Evolutionary conservation across 495 filamentous ascomycete genomes (phyloP).

Genomic region (Penicillium canescens): DNA sequence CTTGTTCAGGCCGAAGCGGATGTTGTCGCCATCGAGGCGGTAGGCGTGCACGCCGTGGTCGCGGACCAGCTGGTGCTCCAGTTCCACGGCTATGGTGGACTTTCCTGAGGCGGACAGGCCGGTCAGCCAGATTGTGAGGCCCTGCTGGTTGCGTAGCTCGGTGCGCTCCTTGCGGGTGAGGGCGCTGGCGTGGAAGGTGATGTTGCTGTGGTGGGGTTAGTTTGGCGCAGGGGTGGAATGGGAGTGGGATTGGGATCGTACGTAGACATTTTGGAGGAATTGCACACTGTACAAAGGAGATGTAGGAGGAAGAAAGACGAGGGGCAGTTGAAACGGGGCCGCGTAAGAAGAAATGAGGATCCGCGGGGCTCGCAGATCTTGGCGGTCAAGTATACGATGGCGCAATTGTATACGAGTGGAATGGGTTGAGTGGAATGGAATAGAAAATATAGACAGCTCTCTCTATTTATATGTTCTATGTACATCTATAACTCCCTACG

Average conservation of each 20-base stretch:
- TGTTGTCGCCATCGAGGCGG: conserved; percentile 96
- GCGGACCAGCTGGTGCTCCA: conserved; percentile 87
- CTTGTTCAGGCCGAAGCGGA: conserved; percentile 96
- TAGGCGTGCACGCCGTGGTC: conserved; percentile 79
- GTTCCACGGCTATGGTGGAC: conserved; percentile 91
- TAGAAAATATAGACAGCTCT: neutral
- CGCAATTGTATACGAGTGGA: neutral
- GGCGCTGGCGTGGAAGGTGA: conserved; percentile 93
- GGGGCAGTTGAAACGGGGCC: conserved; percentile 19
- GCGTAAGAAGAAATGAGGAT: conserved; percentile 22
- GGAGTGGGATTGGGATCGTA: conserved; percentile 26
- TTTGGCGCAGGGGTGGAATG: conserved; percentile 2
- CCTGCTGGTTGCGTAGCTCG: conserved; percentile 74
- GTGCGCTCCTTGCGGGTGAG: conserved; percentile 85
- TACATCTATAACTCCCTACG: conserved; percentile 3
- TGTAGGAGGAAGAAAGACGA: conserved; percentile 2
- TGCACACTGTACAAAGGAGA: conserved; percentile 9
- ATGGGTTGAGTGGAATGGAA: neutral
- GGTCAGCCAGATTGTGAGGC: conserved; percentile 97
- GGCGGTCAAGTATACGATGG: neutral
- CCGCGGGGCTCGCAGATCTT: conserved; percentile 14
- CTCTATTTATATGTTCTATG: neutral
- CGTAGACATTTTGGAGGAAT: conserved; percentile 46
- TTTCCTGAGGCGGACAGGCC: conserved; percentile 95
- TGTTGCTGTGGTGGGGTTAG: conserved; percentile 66